Evolutionary conservation across 257 asterid species (phyloP), one percentile per base, ranked within the genome.

Genomic region (Petunia axillaris): DNA sequence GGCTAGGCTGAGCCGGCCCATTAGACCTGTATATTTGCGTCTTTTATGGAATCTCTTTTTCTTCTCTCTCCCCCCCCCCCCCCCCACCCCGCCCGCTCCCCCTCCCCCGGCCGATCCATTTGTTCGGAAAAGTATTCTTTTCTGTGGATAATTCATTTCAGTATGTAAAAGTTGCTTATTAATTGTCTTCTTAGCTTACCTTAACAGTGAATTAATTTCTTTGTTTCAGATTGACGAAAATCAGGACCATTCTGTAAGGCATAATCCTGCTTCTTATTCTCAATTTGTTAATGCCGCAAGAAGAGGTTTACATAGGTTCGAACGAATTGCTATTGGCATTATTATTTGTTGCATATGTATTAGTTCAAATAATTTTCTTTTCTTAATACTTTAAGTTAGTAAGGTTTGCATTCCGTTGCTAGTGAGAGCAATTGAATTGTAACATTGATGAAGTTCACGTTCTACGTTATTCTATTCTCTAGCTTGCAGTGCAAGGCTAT

Each of bases 261-360:
- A 88, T 59, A 78, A 87, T 84, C 91, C 92, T 8, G 90, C 95
- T 78, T 81, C 83, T 76, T 86, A 89, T 86, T 77, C 84, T 62
- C 92, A 87, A 84, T 75, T 85, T 74, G 85, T 91, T 83, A 85
- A 76, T 84, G 84, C 85, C 79, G 91, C 94, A 8, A 90, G 91
- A 88, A 86, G 95, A 83, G 97, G 93, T 80, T 89, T 94, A 65
- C 89, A 89, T 77, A 92, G 98, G 98, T 92, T 79, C 85, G 91
- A 80, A 85, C 84, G 67, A 81, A 55, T 82, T 70, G 64, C 73
- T 62, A 60, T 55, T n/a, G 79, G 66, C 44, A 40, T 46, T 50
- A 35, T 80, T 68, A 53, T 67, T 76, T 64, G 14, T 76, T 82
- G 52, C 67, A 73, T 63, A 63, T 62, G 63, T 64, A 66, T 16